phyloP scores from a whole-genome alignment of 192 early-diverging fungal genomes.

The Allomyces javanicus region DNA sequence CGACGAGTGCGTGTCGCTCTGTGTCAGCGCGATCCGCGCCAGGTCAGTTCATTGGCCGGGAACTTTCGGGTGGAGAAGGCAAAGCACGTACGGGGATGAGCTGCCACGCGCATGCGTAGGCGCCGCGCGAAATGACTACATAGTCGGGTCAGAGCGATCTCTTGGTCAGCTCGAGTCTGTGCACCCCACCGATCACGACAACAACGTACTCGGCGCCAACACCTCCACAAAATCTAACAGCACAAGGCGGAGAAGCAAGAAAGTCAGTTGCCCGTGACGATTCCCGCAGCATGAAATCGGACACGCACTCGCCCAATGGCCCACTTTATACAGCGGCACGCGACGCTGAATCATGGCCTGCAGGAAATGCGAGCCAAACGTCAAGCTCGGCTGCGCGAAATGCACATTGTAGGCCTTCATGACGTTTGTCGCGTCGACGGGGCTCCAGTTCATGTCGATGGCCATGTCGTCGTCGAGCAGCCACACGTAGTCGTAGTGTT shows the following conservation, averaged over 20 bases:
- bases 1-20: neutral
- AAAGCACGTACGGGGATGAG: neutral
- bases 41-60: too few relatives aligned
- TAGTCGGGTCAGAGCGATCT: too few relatives aligned
- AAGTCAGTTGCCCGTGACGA: too few relatives aligned
- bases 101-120: neutral
- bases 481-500: neutral
- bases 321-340: neutral
- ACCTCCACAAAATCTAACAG: neutral
- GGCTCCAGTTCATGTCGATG: neutral
- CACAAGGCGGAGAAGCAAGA: neutral
- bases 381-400: neutral
- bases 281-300: neutral
- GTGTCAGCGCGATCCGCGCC: too few relatives aligned
- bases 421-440: neutral
- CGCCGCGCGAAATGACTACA: neutral
- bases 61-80: too few relatives aligned
- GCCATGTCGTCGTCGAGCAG: neutral
- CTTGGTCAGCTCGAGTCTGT: too few relatives aligned
- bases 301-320: neutral
- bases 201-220: too few relatives aligned
- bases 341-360: neutral
- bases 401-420: neutral
- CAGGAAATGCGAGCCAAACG: neutral
- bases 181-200: too few relatives aligned